Conservation (phyloP, 2,329 filamentous ascomycete species). For the Ambrosiella cleistominuta region DNA sequence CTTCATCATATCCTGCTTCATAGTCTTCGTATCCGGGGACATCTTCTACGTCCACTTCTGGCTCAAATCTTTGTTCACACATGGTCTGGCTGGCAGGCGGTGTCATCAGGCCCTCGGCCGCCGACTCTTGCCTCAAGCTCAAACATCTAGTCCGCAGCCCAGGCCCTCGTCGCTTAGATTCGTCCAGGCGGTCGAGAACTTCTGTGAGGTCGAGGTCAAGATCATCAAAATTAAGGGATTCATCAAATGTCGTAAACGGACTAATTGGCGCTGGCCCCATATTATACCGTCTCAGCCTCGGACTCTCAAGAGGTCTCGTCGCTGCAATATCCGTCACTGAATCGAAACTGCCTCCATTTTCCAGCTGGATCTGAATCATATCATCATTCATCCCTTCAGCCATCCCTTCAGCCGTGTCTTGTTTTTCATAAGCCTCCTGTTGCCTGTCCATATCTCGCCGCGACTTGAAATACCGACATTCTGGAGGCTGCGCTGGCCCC, state of each 20-base stretch:
- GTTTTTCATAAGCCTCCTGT: background rate
- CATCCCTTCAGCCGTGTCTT: background rate
- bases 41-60: slow-evolving; percentile 1
- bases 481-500: background rate
- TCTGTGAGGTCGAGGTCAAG: background rate
- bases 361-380: background rate
- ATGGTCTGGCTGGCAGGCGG: slow-evolving; percentile 1
- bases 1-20: background rate
- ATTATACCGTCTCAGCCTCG: no score
- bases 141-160: background rate
- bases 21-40: background rate
- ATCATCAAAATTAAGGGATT: no score
- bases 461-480: background rate
- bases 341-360: background rate
- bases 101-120: background rate
- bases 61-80: background rate
- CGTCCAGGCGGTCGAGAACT: background rate
- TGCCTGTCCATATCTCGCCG: background rate
- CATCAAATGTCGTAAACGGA: no score
- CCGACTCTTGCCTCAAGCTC: background rate
- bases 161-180: no score
- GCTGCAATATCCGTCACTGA: no score
- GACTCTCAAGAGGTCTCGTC: no score
- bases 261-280: no score
- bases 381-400: slow-evolving; percentile 1